These are phyloP conservation scores for Wickerhamiella galacta DNA, from an alignment of 805 yeast genomes.

Conservation along the genomic window DNA sequence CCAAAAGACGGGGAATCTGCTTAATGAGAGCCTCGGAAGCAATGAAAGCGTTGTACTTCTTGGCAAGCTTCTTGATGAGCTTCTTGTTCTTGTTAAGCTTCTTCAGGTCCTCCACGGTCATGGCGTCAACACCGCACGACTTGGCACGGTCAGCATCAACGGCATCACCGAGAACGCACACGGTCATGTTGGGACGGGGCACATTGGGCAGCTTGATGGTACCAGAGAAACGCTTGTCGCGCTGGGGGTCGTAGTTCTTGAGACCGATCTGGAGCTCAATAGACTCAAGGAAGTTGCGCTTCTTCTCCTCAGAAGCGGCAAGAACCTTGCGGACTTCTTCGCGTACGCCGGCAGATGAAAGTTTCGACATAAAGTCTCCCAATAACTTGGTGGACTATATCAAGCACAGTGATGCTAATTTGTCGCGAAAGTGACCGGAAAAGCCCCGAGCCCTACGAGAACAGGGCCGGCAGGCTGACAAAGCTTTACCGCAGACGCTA, in stretches of 20 bases:
- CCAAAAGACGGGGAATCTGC: conserved; percentile 99
- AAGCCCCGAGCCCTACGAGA: too few relatives aligned
- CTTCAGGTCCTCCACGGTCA: conserved; percentile 99
- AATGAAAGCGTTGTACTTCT: conserved; percentile 98
- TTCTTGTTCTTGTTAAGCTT: conserved; percentile 99
- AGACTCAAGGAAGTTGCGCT: conserved; percentile 99
- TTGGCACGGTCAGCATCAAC: conserved; percentile 99
- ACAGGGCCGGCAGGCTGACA: too few relatives aligned
- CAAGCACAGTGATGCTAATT: background rate
- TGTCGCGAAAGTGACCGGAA: too few relatives aligned
- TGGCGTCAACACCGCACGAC: conserved; percentile 97
- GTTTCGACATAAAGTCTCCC: conserved; percentile 34
- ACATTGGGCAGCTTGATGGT: conserved; percentile 93
- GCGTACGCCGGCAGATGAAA: conserved; percentile 86
- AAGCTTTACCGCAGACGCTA: too few relatives aligned
- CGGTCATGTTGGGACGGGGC: conserved; percentile 99
- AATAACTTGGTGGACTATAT: conserved; percentile 15
- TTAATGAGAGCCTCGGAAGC: conserved; percentile 98
- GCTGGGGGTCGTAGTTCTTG: conserved; percentile 99
- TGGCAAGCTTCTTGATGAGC: conserved; percentile 97
- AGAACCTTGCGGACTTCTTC: conserved; percentile 87
- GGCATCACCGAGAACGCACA: conserved; percentile 99
- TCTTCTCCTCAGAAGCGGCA: conserved; percentile 83
- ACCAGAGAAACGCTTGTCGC: conserved; percentile 99
- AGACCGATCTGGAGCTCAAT: conserved; percentile 99